These are phyloP conservation scores for Starmerella sirachaensis DNA, from an alignment of 805 yeast species.

Conservation along the genomic window DNA sequence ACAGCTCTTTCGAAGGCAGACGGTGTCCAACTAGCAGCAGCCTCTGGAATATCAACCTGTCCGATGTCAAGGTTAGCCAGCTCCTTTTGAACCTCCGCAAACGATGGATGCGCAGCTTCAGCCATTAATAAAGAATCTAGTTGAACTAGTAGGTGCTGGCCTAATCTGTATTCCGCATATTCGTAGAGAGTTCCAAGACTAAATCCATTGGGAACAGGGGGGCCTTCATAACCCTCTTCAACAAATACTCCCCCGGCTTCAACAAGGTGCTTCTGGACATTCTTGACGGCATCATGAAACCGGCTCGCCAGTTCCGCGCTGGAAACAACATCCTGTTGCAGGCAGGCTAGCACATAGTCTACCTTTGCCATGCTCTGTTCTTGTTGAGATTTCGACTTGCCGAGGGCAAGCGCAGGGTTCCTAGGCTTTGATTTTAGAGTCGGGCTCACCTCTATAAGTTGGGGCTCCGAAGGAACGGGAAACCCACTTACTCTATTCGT, in stretches of 20 bases:
- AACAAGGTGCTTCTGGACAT: not conserved
- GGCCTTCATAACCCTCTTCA: not conserved
- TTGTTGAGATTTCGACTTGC: conserved; percentile 1
- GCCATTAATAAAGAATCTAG: conserved; percentile 26
- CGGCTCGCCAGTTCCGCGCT: conserved; percentile 15
- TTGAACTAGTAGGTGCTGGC: conserved; percentile 52
- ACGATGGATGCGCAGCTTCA: conserved; percentile 6
- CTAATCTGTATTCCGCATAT: conserved; percentile 59
- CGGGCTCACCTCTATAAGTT: not conserved
- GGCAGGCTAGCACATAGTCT: conserved; percentile 17
- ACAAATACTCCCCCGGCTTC: conserved; percentile 11
- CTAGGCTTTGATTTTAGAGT: not conserved
- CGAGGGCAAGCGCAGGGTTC: conserved; percentile 11
- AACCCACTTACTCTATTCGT: not conserved
- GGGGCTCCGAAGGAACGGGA: not conserved
- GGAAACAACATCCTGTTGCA: conserved; percentile 13
- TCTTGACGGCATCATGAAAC: conserved; percentile 11
- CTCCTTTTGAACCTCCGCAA: conserved; percentile 18
- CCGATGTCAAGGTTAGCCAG: conserved; percentile 30
- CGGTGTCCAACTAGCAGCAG: conserved; percentile 15
- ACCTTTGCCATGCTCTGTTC: conserved; percentile 14
- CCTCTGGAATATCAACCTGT: conserved; percentile 36
- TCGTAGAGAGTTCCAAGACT: conserved; percentile 35
- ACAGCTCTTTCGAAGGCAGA: conserved; percentile 30
- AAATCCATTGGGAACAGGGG: not conserved